Conservation (phyloP, 441 rosid species). For the Erysimum cheiri region DNA sequence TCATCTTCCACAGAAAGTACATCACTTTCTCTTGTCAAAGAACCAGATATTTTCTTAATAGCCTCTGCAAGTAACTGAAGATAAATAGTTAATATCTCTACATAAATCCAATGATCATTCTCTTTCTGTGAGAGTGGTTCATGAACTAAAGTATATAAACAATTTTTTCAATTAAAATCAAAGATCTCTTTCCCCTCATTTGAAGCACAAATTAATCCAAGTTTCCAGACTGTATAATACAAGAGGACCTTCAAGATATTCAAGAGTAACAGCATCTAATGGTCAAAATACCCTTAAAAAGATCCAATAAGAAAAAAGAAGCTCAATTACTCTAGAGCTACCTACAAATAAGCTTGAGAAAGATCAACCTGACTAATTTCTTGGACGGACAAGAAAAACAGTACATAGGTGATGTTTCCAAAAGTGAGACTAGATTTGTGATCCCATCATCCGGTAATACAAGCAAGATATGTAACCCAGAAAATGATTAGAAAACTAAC, state of each 20-base stretch:
- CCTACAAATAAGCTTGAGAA: constrained; percentile 20
- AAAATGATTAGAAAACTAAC: constrained; percentile 27
- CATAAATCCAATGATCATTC: constrained; percentile 12
- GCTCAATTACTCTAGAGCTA: constrained; percentile 24
- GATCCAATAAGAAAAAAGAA: background rate
- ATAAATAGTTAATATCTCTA: constrained; percentile 49
- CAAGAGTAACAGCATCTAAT: constrained; percentile 18
- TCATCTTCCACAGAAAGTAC: constrained; percentile 74
- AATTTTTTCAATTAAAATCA: background rate
- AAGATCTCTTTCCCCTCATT: constrained; percentile 10
- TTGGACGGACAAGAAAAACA: constrained; percentile 26
- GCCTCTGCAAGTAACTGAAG: constrained; percentile 99
- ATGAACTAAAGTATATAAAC: background rate
- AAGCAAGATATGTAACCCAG: constrained; percentile 15
- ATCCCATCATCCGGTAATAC: constrained; percentile 25
- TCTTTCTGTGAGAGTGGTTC: constrained; percentile 7
- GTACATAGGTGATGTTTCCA: constrained; percentile 2
- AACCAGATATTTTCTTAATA: constrained; percentile 71
- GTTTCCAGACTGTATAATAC: constrained; percentile 7
- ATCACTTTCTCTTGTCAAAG: constrained; percentile 63
- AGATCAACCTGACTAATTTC: constrained; percentile 20
- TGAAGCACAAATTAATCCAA: constrained; percentile 10
- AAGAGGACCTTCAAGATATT: constrained; percentile 13
- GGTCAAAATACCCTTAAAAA: background rate
- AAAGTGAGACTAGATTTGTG: constrained; percentile 10